Base-by-base conservation (phyloP, 2,329 filamentous ascomycete species). In the Trichoderma hamatum region DNA sequence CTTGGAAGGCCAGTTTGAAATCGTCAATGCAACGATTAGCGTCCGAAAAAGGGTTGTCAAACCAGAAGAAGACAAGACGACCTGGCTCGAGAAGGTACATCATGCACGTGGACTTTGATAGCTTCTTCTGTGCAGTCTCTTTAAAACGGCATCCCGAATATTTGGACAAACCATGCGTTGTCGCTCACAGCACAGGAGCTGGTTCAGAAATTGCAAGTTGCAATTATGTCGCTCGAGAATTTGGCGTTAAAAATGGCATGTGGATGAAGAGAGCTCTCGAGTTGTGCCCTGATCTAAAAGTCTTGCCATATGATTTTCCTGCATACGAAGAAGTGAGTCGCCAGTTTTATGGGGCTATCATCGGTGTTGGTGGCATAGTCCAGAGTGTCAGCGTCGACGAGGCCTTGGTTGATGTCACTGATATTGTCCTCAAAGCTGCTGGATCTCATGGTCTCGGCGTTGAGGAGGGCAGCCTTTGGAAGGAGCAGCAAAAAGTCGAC, bases 361-460 rank as follows among this genome's bases (percentile, higher is more conserved):
- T 98, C 39, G 86, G 88, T 6, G 84, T 94, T 10, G 93, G 91
- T 21, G 95, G 94, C 1, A 80, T 93, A 21, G 93, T 98, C 0
- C 96, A 99, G 77, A 98, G 96, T 75, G 95, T 99, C 64, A 98
- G 96, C 76, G 92, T 99, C 56, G 96, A 99, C 73, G 96, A 99
- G 80, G 96, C 94, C 1, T 85, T 99, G 9, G 82, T 99, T 19
- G 96, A 99, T 78, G 86, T 94, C 39, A 96, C 92, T 3, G 82
- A 83, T 3, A 80, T 92, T 3, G 92, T 96, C 70, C 81, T 93
- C 55, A 82, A 85, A 14, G 85, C 85, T 16, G 86, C 88, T 13
- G 89, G 88, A 2, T 92, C 90, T 1, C 86, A 91, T 73, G 92
- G 91, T 0, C 70, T 76, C 7, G 86, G 85, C 1, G 76, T 89